Conservation (phyloP, 371 early-diverging fungal genomes). For the Saksenaea oblongispora region DNA sequence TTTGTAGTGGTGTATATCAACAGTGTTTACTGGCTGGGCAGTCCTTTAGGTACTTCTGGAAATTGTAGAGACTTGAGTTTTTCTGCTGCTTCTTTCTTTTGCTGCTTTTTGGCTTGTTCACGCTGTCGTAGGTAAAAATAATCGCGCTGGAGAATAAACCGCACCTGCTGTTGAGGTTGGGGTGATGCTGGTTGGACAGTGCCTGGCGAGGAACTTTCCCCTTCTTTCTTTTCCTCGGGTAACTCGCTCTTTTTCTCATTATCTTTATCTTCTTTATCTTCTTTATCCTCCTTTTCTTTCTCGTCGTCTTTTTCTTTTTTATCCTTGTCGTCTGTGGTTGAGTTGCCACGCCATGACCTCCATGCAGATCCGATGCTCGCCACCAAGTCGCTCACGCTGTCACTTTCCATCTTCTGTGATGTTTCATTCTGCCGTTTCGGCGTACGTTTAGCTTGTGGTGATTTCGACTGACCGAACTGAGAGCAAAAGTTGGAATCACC, state of each 20-base stretch:
- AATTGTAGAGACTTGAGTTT: slow-evolving; percentile 46
- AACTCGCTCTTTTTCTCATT: slow-evolving; percentile 14
- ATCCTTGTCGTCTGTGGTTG: slow-evolving; percentile 11
- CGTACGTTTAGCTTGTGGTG: slow-evolving; percentile 11
- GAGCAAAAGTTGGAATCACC: slow-evolving; percentile 48
- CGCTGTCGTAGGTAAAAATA: slow-evolving; percentile 59
- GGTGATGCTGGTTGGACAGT: not conserved
- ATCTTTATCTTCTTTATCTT: slow-evolving; percentile 20
- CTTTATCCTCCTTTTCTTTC: slow-evolving; percentile 17
- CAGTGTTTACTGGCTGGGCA: slow-evolving; percentile 3
- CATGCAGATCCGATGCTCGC: slow-evolving; percentile 45
- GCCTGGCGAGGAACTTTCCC: slow-evolving; percentile 11
- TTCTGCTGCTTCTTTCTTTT: slow-evolving; percentile 49
- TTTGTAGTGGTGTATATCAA: not conserved
- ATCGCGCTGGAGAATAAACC: slow-evolving; percentile 55
- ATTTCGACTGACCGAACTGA: slow-evolving; percentile 16
- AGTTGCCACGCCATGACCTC: slow-evolving; percentile 38
- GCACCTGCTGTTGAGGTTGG: slow-evolving; percentile 6
- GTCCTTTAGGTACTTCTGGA: slow-evolving; percentile 54
- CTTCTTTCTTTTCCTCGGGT: slow-evolving; percentile 2
- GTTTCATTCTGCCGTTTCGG: slow-evolving; percentile 15
- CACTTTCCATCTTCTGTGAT: slow-evolving; percentile 32
- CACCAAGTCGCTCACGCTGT: slow-evolving; percentile 45
- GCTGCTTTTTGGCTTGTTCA: slow-evolving; percentile 41
- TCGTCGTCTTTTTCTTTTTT: slow-evolving; percentile 15